Evolutionary conservation across 805 yeast species (phyloP), one percentile per base, ranked within the genome.

Genomic region (Pichia cabralensis): DNA sequence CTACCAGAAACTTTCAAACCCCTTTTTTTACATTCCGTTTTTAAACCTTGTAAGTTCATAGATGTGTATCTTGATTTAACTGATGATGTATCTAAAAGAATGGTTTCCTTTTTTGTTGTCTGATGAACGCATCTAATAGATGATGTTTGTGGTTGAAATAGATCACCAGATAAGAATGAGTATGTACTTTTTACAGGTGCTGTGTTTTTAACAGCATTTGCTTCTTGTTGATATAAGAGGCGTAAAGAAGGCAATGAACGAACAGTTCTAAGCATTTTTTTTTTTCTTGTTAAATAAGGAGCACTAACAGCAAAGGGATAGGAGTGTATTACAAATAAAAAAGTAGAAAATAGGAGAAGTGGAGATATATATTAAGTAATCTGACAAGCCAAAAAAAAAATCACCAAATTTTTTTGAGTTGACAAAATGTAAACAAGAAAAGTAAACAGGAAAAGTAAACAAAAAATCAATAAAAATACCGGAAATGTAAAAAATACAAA

Each of bases 1-100:
- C 64, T 64, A 11, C 86, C 86, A n/a, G 72, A 57, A 0, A 76
- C 67, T 45, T 69, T 73, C 39, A 78, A 52, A 0, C 82, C 81
- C 40, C 78, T 65, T 37, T 58, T 60, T 37, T 70, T 69, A 50
- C 83, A 75, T 49, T 77, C 83, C 34, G 51, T 52, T 48, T 71
- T 75, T 44, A 78, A 61, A 2, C 71, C 62, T 35, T 69, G 67
- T 26, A 76, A 56, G 28, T 72, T 71, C 71, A 75, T 67, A 20
- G 58, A 49, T 2, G 54, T 40, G 30, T 51, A 60, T 40, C 43
- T 58, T 22, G 49, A 35, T 14, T 41, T 36, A n/a, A 39, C 42
- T 22, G 36, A 36, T 15, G 35, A 28, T 8, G 42, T 31, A 30
- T 52, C 61, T 23, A 56, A 38, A 18, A 59, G 40, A 9, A 50